These are phyloP conservation scores for Exophiala sp. DNA, from an alignment of 2,329 filamentous ascomycete species.

Conservation along the genomic window DNA sequence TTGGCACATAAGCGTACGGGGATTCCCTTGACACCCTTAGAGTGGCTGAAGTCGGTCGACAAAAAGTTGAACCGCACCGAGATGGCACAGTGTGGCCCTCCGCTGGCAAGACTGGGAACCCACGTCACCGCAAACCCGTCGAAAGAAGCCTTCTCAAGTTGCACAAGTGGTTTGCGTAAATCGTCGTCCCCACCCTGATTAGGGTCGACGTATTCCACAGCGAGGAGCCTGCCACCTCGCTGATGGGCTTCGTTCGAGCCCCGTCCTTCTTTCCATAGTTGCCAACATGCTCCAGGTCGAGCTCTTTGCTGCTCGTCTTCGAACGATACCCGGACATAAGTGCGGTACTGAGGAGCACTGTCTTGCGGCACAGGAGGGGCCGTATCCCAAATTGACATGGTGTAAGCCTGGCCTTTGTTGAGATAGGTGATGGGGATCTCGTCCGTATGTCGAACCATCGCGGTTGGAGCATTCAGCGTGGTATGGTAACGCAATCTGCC, in stretches of 20 bases:
- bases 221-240: constrained; percentile 82
- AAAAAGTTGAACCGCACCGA: constrained; percentile 96
- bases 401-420: constrained; percentile 95
- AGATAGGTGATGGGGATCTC: constrained; percentile 97
- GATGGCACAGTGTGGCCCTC: constrained; percentile 69
- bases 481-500: constrained; percentile 77
- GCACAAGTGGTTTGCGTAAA: constrained; percentile 56
- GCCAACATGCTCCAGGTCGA: constrained; percentile 78
- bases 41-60: constrained; percentile 97
- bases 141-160: constrained; percentile 73
- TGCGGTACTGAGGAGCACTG: constrained; percentile 65
- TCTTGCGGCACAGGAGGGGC: constrained; percentile 53
- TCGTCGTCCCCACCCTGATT: constrained; percentile 51
- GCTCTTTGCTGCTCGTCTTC: constrained; percentile 90
- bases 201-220: constrained; percentile 83
- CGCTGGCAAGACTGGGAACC: constrained; percentile 63
- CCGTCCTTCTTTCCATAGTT: constrained; percentile 90
- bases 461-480: constrained; percentile 86
- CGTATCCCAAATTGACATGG: constrained; percentile 76
- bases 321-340: constrained; percentile 90
- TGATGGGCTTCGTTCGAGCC: constrained; percentile 96
- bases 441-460: constrained; percentile 84
- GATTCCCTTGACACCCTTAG: constrained; percentile 96
- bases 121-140: constrained; percentile 91
- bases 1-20: constrained; percentile 90